Conservation (phyloP, 306 rosid genomes). For the Pueraria montana region DNA sequence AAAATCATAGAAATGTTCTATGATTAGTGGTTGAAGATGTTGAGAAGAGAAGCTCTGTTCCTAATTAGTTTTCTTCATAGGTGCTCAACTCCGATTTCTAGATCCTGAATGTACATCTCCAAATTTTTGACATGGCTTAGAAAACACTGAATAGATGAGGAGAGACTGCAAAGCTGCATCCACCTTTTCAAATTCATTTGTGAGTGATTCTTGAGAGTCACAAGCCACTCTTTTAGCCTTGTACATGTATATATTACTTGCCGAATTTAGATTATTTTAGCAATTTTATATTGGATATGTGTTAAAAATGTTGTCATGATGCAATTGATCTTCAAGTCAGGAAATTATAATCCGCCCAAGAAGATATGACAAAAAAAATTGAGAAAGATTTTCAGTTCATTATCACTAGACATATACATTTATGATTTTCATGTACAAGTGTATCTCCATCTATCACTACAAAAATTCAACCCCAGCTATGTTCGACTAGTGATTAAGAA, state of each 20-base stretch:
- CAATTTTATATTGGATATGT: background rate
- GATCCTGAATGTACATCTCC: constrained; percentile 47
- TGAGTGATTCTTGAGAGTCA: constrained; percentile 17
- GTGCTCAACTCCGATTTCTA: constrained; percentile 28
- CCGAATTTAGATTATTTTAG: background rate
- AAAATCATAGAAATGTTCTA: background rate
- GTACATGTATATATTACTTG: too few relatives aligned
- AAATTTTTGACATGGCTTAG: background rate
- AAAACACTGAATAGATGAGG: background rate
- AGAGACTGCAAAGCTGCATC: constrained; percentile 44
- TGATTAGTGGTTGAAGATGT: constrained; percentile 39
- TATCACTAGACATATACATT: background rate
- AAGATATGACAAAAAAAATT: background rate
- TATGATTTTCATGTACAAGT: constrained; percentile 42
- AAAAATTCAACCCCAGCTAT: constrained; percentile 14
- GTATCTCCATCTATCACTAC: constrained; percentile 30
- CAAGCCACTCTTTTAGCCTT: constrained; percentile 33
- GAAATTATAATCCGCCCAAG: background rate
- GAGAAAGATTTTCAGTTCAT: background rate
- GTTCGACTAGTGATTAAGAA: constrained; percentile 43
- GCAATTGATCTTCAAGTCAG: background rate
- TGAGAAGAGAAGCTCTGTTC: constrained; percentile 42
- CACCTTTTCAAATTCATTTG: constrained; percentile 31
- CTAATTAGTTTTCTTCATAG: constrained; percentile 41
- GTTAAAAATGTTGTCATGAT: background rate